phyloP scores from a whole-genome alignment of 495 filamentous ascomycete genomes.

The Hypoxylon cercidicola region DNA sequence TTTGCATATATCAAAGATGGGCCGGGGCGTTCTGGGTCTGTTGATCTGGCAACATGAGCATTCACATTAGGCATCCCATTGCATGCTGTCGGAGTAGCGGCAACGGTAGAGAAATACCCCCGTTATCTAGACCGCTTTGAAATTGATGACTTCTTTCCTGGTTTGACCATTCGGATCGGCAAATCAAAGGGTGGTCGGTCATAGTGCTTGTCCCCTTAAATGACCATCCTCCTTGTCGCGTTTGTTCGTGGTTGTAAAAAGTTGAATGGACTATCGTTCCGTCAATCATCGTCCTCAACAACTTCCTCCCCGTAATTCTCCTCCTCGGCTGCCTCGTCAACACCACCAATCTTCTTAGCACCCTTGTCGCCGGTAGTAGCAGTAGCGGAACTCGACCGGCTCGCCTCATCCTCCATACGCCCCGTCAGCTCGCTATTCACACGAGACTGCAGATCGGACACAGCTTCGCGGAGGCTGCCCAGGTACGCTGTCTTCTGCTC shows the following conservation, averaged over 20 bases:
- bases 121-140: slow-evolving; percentile 21
- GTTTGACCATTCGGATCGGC: neutral
- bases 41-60: slow-evolving; percentile 5
- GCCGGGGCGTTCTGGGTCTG: slow-evolving; percentile 18
- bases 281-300: slow-evolving; percentile 56
- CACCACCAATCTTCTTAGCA: slow-evolving; percentile 49
- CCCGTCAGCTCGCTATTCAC: slow-evolving; percentile 86
- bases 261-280: too few relatives aligned
- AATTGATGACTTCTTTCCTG: slow-evolving; percentile 22
- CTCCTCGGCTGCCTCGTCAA: slow-evolving; percentile 67
- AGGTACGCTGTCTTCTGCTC: slow-evolving; percentile 76
- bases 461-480: slow-evolving; percentile 66
- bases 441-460: slow-evolving; percentile 70
- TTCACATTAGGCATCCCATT: slow-evolving; percentile 4
- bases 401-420: slow-evolving; percentile 83
- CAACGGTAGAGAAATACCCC: slow-evolving; percentile 23
- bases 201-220: too few relatives aligned
- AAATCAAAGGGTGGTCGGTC: too few relatives aligned
- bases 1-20: slow-evolving; percentile 18
- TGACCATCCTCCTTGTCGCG: too few relatives aligned
- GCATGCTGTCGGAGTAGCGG: slow-evolving; percentile 31
- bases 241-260: too few relatives aligned
- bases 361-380: slow-evolving; percentile 40
- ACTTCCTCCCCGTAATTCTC: slow-evolving; percentile 89
- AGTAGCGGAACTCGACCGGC: slow-evolving; percentile 28